These are phyloP conservation scores for Volvox africanus DNA, from an alignment of 139 green algal genomes.

Conservation along the genomic window DNA sequence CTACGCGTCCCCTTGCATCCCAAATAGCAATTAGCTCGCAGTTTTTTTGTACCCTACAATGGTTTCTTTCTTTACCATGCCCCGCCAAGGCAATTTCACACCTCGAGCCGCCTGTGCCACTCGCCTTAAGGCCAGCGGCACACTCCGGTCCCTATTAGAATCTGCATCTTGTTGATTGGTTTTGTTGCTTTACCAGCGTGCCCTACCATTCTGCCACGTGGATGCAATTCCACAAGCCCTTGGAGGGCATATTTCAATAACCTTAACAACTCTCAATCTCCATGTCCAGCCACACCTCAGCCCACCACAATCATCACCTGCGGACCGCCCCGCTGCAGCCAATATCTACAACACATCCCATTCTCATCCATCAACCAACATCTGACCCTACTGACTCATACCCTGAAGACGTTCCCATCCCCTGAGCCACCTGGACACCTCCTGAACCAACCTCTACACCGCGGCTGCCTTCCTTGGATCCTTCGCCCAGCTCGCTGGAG, in stretches of 20 bases:
- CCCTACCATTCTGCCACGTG: background rate
- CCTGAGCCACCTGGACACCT: background rate
- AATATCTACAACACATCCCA: background rate
- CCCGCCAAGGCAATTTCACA: too few species aligned
- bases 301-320: background rate
- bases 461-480: background rate
- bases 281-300: too few species aligned
- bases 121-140: too few species aligned
- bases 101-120: too few species aligned
- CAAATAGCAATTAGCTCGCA: background rate
- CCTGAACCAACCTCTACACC: background rate
- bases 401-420: slow-evolving; percentile 1
- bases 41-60: background rate
- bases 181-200: too few species aligned
- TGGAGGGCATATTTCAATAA: background rate
- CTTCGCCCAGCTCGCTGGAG: background rate
- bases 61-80: too few species aligned
- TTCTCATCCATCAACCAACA: background rate
- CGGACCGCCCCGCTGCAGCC: too few species aligned
- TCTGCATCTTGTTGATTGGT: too few species aligned
- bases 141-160: too few species aligned
- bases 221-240: background rate
- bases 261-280: background rate
- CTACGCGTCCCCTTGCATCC: background rate
- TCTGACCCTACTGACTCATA: slow-evolving; percentile 36